Evolutionary conservation across 1,284 basidiomycete genomes (phyloP), one percentile per base, ranked within the genome.

Genomic region (Termitomyces sp.): DNA sequence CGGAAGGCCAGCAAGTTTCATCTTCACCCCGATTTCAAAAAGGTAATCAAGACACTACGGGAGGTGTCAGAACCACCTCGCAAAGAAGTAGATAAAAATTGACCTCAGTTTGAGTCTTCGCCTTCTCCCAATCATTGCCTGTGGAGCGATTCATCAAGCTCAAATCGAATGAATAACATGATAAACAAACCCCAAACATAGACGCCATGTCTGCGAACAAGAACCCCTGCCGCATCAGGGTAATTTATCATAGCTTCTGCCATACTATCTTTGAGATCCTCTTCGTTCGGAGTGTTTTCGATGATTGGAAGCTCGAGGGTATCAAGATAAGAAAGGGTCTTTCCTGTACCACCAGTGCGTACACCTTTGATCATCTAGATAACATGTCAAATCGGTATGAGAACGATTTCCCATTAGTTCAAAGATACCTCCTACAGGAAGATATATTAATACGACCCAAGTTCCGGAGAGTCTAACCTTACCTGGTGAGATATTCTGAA

Each of bases 271-370:
- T 84, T 88, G 55, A 93, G 73, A 65, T 93, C 91, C 66, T 92
- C 90, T 66, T 93, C 91, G 55, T 88, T 77, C 5, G 91, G 90
- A 2, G 91, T 93, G 63, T 93, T 93, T 62, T 91, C 85, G 56
- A 93, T 93, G 63, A 93, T 93, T 0, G 90, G 91, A 4, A 93
- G 75, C 53, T 83, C 82, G n/a, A 93, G 77, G 2, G 88, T 92
- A 68, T 93, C 89, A 50, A 91, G 79, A 69, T 90, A 93, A 1
- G 87, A 86, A 55, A 92, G 66, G 0, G 89, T 79, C 28, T 73
- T 69, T 9, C 86, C 88, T 26, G 78, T 84, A 3, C 91, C 91
- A 9, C 80, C 86, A 18, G 84, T 65, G n/a, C 88, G 78, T 47
- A 93, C 80, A 34, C 91, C 91, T 69, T 93, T 93, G 68, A 93